Percentiles rank a stretch among this genome's conserved stretches.
Conservation (phyloP, 2,329 filamentous ascomycete species). For the Karstenula rhodostoma region DNA sequence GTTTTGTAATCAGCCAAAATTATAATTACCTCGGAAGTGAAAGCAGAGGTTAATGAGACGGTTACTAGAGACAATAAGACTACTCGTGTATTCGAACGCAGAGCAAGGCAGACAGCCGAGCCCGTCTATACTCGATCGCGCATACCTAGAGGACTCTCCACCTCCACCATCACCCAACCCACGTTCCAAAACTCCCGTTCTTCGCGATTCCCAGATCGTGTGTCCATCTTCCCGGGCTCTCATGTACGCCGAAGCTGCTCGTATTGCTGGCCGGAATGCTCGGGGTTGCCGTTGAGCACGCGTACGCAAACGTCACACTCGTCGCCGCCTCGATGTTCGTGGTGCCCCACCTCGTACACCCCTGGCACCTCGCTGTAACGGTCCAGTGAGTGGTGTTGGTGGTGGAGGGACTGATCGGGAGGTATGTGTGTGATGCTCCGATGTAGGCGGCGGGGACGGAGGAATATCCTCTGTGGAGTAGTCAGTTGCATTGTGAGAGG, state of each 20-base stretch:
- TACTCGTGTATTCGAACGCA: neutral
- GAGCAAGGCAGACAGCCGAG: neutral
- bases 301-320: constrained; percentile 7
- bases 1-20: neutral
- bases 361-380: constrained; percentile 26
- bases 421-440: constrained; percentile 24
- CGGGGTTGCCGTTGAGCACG: constrained; percentile 6
- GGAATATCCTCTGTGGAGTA: constrained; percentile 76
- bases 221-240: constrained; percentile 1
- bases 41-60: neutral
- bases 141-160: neutral
- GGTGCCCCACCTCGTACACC: constrained; percentile 27
- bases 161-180: neutral
- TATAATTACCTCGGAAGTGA: neutral
- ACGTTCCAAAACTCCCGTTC: constrained; percentile 5
- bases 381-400: constrained; percentile 27
- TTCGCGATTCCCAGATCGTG: constrained; percentile 13
- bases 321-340: neutral
- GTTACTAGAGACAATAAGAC: neutral
- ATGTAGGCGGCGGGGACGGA: constrained; percentile 76
- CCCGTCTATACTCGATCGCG: neutral
- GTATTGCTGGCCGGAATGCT: constrained; percentile 8
- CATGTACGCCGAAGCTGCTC: constrained; percentile 7
- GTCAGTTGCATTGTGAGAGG: neutral
- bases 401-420: constrained; percentile 14